phyloP scores from a whole-genome alignment of 441 rosid genomes.

The Erysimum pusillum region DNA sequence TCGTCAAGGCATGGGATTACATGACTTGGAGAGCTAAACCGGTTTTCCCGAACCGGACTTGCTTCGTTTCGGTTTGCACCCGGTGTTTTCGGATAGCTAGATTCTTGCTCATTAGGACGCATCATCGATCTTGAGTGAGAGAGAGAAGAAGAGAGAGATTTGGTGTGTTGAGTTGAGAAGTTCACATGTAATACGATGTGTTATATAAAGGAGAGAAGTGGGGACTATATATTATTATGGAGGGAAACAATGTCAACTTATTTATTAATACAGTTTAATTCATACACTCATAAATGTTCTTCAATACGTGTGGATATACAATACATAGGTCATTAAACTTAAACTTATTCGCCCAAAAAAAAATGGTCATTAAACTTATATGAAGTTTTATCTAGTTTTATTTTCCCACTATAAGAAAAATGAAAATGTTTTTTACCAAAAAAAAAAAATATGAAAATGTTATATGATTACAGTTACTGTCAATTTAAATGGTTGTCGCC shows the following conservation, averaged over 20 bases:
- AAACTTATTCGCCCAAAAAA: too few relatives aligned
- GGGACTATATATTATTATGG: slow-evolving; percentile 40
- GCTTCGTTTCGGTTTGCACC: slow-evolving; percentile 49
- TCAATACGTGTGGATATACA: neutral
- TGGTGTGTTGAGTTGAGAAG: slow-evolving; percentile 48
- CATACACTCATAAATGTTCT: slow-evolving; percentile 16
- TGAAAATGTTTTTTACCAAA: neutral
- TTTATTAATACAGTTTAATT: neutral
- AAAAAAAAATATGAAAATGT: neutral
- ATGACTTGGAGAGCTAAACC: slow-evolving; percentile 51
- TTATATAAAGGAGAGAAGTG: slow-evolving; percentile 45
- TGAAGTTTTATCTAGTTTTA: neutral
- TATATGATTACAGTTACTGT: neutral
- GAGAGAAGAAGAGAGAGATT: slow-evolving; percentile 8
- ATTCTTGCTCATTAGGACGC: slow-evolving; percentile 60
- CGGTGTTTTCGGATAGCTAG: slow-evolving; percentile 36
- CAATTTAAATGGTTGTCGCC: neutral
- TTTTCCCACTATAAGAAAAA: neutral
- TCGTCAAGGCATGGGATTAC: slow-evolving; percentile 51
- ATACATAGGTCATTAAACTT: neutral
- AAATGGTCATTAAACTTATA: too few relatives aligned
- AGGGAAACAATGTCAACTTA: slow-evolving; percentile 38
- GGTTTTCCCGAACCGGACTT: slow-evolving; percentile 60
- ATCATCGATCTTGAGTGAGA: slow-evolving; percentile 52
- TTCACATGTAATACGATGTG: slow-evolving; percentile 46